Base-by-base conservation (phyloP, 164 flowering plant genomes). In the Stephania cephalantha region DNA sequence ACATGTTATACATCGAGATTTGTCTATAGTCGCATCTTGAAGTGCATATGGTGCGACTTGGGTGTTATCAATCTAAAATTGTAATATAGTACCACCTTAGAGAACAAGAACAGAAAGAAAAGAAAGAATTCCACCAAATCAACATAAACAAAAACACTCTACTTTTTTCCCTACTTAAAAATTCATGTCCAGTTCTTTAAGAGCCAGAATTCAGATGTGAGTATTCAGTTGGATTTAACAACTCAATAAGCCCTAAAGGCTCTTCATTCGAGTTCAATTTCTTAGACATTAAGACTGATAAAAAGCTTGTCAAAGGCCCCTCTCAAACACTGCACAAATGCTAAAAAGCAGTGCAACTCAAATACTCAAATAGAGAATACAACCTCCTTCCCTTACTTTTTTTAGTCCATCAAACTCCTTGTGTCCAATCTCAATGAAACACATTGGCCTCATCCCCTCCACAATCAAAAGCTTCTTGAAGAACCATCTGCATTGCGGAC, bases 401-500 rank as follows among this genome's bases (percentile, higher is more conserved):
- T 76, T 83, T 71, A 75, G 53, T 46, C 72, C 81, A 72, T 53
- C n/a, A 70, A 58, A 70, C 76, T 22, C 31, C 87, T 86, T 88
- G 86, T 76, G 58, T 50, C 72, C 69, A 75, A 55, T 76, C 79
- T 77, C 81, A 61, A 77, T 72, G 79, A 72, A 81, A 61, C 72
- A 77, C 31, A 30, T 75, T 79, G 86, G 84, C 73, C 86, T 84
- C 83, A 79, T 81, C 76, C 63, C 31, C 72, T 31, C 77, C 30
- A 3, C 73, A 75, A 82, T 75, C 84, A 86, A 87, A 89, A 86
- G 85, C 83, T 77, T 81, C 81, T 78, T 78, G 84, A 75, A 58
- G n/a, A n/a, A n/a, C n/a, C n/a, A n/a, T n/a, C n/a, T n/a, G n/a
- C n/a, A n/a, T n/a, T n/a, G n/a, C n/a, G n/a, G n/a, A n/a, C n/a